Evolutionary conservation across 2,329 filamentous ascomycete species (phyloP), one percentile per base, ranked within the genome.

Genomic region (Colletotrichum sp.): DNA sequence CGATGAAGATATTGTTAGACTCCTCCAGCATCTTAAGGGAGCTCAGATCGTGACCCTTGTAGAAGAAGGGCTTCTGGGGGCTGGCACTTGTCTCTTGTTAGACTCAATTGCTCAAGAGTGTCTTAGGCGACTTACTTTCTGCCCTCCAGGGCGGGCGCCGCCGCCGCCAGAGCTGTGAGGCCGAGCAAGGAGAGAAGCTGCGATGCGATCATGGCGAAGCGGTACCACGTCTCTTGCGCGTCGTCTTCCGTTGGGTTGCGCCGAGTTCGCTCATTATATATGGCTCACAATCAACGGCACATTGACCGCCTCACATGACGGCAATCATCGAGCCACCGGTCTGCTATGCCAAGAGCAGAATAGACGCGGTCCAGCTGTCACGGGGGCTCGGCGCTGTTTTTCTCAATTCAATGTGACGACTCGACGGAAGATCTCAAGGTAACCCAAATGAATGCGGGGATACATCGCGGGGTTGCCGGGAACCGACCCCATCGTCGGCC

Each of bases 11-110:
- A 34, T 58, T 73, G 26, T 75, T 43, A 7, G 56, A 68, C 21
- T 75, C 73, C 28, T 75, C 73, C 18, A 75, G 64, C 70, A 75
- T 68, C 70, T 75, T 75, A 10, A 75, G 64, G 6, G 73, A 75
- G 70, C 73, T 75, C n/a, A 75, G 65, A 12, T 75, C 73, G 43
- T 75, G 73, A 9, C 73, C 73, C 56, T 75, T 75, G 58, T 75
- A 75, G 56, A 75, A 75, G 18, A 75, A 75, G 64, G 73, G 64
- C 24, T 64, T 65, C 16, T 36, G 61, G 30, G 69, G 16, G 18
- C 28, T 16, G 30, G n/a, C 28, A 52, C 68, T 74, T 30, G 24
- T 52, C 7, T 43, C 55, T 66, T 5, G 30, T 66, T 43, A 72
- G 69, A 56, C 30, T 18, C 55, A 58, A 58, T 58, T 58, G 43